Evolutionary conservation across 331 rosid genomes (phyloP).

Genomic region (Quercus tomentella): DNA sequence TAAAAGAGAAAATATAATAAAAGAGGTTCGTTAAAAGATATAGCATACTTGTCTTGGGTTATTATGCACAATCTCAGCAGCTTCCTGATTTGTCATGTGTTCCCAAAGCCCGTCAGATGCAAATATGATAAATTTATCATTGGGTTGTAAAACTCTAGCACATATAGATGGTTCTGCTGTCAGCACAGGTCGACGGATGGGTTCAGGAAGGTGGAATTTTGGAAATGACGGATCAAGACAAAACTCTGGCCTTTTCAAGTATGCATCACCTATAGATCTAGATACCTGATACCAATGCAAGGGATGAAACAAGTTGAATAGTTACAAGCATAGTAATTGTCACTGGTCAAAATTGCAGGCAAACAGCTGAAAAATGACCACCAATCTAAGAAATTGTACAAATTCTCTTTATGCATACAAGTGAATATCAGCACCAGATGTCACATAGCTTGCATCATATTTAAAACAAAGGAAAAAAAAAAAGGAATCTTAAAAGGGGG

Average conservation of each 20-base stretch:
- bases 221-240: constrained; percentile 78
- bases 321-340: not conserved
- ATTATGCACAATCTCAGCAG: constrained; percentile 67
- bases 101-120: constrained; percentile 97
- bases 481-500: not conserved
- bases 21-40: not conserved
- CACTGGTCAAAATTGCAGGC: not conserved
- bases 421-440: not conserved
- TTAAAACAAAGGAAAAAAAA: not conserved
- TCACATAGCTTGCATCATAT: not conserved
- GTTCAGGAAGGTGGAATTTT: constrained; percentile 53
- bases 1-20: not conserved
- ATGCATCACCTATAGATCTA: constrained; percentile 80
- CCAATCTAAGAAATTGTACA: not conserved
- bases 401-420: not conserved
- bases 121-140: constrained; percentile 54
- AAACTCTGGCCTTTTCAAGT: constrained; percentile 75
- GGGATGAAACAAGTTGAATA: not conserved
- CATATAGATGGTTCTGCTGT: constrained; percentile 47
- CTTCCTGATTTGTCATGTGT: constrained; percentile 71
- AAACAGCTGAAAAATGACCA: not conserved
- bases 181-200: constrained; percentile 44
- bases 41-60: constrained; percentile 55
- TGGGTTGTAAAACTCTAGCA: constrained; percentile 34
- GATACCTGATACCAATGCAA: constrained; percentile 40